Evolutionary conservation across 441 rosid species (phyloP).

Genomic region (Euphorbia schlechtendalii): DNA sequence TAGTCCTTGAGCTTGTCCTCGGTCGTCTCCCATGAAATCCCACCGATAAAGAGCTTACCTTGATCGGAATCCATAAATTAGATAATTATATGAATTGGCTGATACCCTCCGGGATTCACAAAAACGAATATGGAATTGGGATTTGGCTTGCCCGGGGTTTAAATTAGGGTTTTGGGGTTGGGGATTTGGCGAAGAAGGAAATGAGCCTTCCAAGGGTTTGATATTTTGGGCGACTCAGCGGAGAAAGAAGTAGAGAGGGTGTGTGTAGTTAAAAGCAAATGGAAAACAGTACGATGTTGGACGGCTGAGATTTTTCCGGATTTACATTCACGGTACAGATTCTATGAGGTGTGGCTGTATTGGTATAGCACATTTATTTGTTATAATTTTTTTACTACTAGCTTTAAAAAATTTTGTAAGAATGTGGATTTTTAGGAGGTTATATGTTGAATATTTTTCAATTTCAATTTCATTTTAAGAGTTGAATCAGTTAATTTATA

Average conservation of each 20-base stretch:
- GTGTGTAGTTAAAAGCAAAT: neutral
- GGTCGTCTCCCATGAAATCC: slow-evolving; percentile 92
- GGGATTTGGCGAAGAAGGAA: slow-evolving; percentile 11
- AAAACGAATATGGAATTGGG: no score
- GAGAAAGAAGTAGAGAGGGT: neutral
- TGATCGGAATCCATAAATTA: slow-evolving; percentile 83
- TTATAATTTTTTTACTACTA: no score
- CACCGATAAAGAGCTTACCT: slow-evolving; percentile 93
- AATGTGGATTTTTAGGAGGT: no score
- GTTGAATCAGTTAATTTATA: no score
- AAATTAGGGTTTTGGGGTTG: neutral
- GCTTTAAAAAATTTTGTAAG: no score
- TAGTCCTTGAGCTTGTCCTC: slow-evolving; percentile 72
- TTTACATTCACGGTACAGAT: slow-evolving; percentile 24
- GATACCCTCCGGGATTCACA: no score
- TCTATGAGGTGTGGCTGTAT: neutral
- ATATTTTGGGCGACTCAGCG: slow-evolving; percentile 21
- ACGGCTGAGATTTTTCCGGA: slow-evolving; percentile 26
- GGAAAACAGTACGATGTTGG: slow-evolving; percentile 9
- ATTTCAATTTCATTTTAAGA: no score
- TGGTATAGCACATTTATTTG: no score
- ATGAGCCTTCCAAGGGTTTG: slow-evolving; percentile 21
- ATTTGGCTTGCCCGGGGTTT: neutral
- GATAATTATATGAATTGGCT: neutral
- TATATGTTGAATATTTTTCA: no score